Base-by-base conservation (phyloP, 176 grass and related monocot species). In the Guadua angustifolia region DNA sequence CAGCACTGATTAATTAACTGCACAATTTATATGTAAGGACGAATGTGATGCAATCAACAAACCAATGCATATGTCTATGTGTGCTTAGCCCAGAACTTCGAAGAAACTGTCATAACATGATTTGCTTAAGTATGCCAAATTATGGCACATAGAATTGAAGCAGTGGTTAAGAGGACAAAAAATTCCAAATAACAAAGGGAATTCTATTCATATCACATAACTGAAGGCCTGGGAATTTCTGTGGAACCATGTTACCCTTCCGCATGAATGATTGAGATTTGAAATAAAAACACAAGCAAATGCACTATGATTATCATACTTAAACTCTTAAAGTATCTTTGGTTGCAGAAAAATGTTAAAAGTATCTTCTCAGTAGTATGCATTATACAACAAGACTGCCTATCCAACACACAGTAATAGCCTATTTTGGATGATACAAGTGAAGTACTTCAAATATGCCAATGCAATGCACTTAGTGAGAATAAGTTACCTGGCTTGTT, bases 401-500 rank as follows among this genome's bases (percentile, higher is more conserved):
- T 85, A 43, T 9, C 47, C 19, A 52, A 36, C 0, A 44, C 10
- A 66, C 16, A 29, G 18, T 57, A 65, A 25, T 63, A 70, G 26
- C 47, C 66, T 52, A 76, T 58, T 71, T 87, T 75, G 70, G 45
- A 64, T 81, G 45, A 74, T 69, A 74, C 2, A 67, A 45, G 56
- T 79, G 3, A 4, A 84, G 49, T 55, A 38, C 25, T 63, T 56
- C 14, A 21, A 15, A 82, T 40, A n/a, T 39, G 40, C 21, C 19
- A 82, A 85, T 73, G 7, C 57, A 45, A 76, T 77, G 58, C 14
- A 74, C 25, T 66, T 56, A 52, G 39, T 68, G 2, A 60, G 56
- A 90, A 84, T 42, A 74, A 64, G 70, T 76, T 79, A 94, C 94
- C 88, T 87, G 84, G 83, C 58, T 81, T 85, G 81, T 82, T 84